Base-by-base conservation (phyloP, 1,139 yeast genomes). In the Candida freyschussii region DNA sequence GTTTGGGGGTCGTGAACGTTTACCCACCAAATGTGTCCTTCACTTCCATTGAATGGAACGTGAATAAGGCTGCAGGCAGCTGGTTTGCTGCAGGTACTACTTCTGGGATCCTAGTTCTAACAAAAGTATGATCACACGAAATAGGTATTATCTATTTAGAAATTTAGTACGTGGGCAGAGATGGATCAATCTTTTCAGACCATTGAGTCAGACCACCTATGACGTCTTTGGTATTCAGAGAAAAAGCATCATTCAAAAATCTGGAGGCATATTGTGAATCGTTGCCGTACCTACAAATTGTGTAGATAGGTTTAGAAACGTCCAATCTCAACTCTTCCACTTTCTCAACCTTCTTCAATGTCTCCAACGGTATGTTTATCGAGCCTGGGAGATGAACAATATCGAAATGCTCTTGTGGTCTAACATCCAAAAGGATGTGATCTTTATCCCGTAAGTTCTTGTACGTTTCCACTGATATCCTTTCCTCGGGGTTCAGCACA, bases 221-320 rank as follows among this genome's bases (percentile, higher is more conserved):
- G 6, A 91, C 65, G 53, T 91, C 96, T 36, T 62, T 67, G 12
- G 74, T 60, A 0, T 52, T 37, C 16, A 69, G 59, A 0, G 76
- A 75, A 35, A 72, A 60, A 5, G 65, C 59, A 11, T 71, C 75
- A 30, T 67, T 62, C 30, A 91, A 56, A 29, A 67, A 60, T 39
- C 65, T 59, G 0, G 84, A 77, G 0, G 95, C 95, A 13, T 76
- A 58, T 50, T 85, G 91, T 0, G 97, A 89, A 55, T 91, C 97
- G 55, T 86, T 87, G 6, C 99, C 99, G 53, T 67, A 78, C 24
- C 97, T 69, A 56, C 99, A 91, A 12, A 89, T 65, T 0, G 83
- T 78, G 40, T 55, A 67, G 1, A 67, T 46, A 0, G 47, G 46
- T 13, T 46, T 43, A 10, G 50, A 44, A 0, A 37, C 30, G 13